These are phyloP conservation scores for Ajuga reptans DNA, from an alignment of 305 asterid genomes.

Conservation along the genomic window DNA sequence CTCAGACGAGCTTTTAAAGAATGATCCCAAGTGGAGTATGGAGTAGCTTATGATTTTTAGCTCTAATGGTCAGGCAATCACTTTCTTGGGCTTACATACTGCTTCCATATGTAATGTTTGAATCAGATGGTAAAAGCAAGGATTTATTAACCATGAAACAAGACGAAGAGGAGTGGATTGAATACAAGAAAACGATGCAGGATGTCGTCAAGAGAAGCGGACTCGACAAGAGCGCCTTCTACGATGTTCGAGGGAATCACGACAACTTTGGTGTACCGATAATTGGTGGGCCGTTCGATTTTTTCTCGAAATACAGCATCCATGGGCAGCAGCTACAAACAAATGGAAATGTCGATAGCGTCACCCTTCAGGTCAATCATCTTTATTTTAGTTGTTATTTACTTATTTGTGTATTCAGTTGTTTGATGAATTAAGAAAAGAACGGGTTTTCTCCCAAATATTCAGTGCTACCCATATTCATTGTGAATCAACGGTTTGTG, in stretches of 20 bases:
- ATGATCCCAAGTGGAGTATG: no score
- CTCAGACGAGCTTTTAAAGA: no score
- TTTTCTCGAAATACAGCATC: constrained; percentile 65
- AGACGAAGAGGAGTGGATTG: constrained; percentile 82
- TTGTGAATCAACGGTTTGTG: no score
- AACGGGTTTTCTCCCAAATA: no score
- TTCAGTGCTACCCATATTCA: no score
- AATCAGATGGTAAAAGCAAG: constrained; percentile 89
- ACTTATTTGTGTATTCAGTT: no score
- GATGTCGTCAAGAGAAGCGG: constrained; percentile 68
- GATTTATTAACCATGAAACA: constrained; percentile 72
- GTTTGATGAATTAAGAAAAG: no score
- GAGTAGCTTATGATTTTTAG: no score
- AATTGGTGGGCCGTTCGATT: constrained; percentile 58
- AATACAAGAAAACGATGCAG: constrained; percentile 62
- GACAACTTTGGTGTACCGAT: constrained; percentile 82
- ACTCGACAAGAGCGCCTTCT: constrained; percentile 50
- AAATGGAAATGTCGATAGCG: constrained; percentile 52
- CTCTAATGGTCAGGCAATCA: no score
- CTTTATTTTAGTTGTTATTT: neutral
- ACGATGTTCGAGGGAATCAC: constrained; percentile 91
- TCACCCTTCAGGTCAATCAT: constrained; percentile 58
- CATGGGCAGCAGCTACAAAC: constrained; percentile 52
- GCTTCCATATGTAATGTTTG: neutral
- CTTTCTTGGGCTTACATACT: neutral